These are phyloP conservation scores for Tephrocybe rancida DNA, from an alignment of 768 basidiomycete species.

Conservation along the genomic window DNA sequence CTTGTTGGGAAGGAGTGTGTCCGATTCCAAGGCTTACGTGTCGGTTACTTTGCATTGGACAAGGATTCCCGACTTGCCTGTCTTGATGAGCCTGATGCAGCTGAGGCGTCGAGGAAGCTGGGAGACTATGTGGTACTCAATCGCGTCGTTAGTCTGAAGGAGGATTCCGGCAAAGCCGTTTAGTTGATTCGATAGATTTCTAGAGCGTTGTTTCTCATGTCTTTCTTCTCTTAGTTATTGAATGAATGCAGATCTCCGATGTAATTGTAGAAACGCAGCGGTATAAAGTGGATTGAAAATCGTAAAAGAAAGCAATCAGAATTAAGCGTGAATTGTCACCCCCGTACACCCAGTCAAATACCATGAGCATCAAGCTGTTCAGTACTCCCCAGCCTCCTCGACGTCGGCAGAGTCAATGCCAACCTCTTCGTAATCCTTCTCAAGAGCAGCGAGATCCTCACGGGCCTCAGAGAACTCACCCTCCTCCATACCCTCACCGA, in stretches of 20 bases:
- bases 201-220: background rate
- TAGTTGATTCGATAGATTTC: slow-evolving; percentile 14
- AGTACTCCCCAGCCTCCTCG: slow-evolving; percentile 58
- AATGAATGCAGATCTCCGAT: slow-evolving; percentile 16
- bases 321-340: slow-evolving; percentile 24
- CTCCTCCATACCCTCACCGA: slow-evolving; percentile 99
- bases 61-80: slow-evolving; percentile 75
- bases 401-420: slow-evolving; percentile 53
- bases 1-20: slow-evolving; percentile 90
- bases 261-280: slow-evolving; percentile 18
- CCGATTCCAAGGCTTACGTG: slow-evolving; percentile 94
- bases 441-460: slow-evolving; percentile 99
- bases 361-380: slow-evolving; percentile 21
- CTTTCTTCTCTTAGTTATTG: background rate
- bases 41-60: slow-evolving; percentile 95
- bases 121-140: slow-evolving; percentile 88
- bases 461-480: slow-evolving; percentile 99
- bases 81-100: slow-evolving; percentile 55
- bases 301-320: slow-evolving; percentile 18
- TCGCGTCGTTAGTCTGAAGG: slow-evolving; percentile 92
- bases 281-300: slow-evolving; percentile 21
- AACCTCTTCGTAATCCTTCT: slow-evolving; percentile 94
- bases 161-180: slow-evolving; percentile 79
- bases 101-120: slow-evolving; percentile 46
- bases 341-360: slow-evolving; percentile 2